These are phyloP conservation scores for Termitomyces sp. DNA, from an alignment of 768 basidiomycete genomes.

Conservation along the genomic window DNA sequence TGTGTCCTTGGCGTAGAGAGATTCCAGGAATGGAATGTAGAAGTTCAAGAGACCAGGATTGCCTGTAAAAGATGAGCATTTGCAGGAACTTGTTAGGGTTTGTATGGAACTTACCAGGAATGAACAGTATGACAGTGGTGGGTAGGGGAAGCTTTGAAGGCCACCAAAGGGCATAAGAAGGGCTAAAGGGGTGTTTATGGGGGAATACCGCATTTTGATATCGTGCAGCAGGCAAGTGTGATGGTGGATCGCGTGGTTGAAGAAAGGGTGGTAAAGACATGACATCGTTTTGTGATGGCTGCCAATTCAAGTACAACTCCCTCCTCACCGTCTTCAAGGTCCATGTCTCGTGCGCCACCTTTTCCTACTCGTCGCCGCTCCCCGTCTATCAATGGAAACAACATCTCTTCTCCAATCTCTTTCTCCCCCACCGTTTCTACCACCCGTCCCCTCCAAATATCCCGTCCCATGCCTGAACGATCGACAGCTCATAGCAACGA, in stretches of 20 bases:
- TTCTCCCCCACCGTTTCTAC: constrained; percentile 32
- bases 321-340: constrained; percentile 2
- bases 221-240: background rate
- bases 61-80: constrained; percentile 23
- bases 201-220: constrained; percentile 32
- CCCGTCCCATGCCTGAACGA: constrained; percentile 44
- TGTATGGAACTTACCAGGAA: constrained; percentile 36
- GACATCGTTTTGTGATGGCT: constrained; percentile 5
- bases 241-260: constrained; percentile 11
- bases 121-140: constrained; percentile 40
- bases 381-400: constrained; percentile 37
- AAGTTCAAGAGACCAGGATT: constrained; percentile 64
- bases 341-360: constrained; percentile 59
- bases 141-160: constrained; percentile 25
- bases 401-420: constrained; percentile 33
- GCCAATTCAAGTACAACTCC: background rate
- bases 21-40: constrained; percentile 61
- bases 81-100: background rate
- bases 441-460: constrained; percentile 60
- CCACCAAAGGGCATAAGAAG: constrained; percentile 55
- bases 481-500: constrained; percentile 51
- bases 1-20: constrained; percentile 36
- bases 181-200: constrained; percentile 34
- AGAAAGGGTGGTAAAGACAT: constrained; percentile 31
- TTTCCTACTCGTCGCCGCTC: constrained; percentile 54